These are phyloP conservation scores for Pelargonium cotyledonis DNA, from an alignment of 441 rosid genomes.

Conservation along the genomic window DNA sequence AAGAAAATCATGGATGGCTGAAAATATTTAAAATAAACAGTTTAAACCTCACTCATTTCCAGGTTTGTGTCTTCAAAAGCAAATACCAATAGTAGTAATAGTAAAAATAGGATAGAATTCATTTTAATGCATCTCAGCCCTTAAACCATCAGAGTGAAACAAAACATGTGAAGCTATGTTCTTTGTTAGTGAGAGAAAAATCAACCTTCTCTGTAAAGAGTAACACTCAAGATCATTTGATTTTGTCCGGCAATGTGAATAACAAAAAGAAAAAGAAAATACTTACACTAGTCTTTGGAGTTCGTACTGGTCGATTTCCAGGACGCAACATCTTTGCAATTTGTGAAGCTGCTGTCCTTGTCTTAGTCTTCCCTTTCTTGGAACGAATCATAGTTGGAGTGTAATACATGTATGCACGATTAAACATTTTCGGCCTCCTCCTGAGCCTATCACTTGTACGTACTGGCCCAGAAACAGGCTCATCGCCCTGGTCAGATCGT, in stretches of 20 bases:
- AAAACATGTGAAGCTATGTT: not conserved
- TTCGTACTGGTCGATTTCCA: conserved; percentile 51
- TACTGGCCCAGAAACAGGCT: conserved; percentile 69
- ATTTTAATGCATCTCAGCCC: not conserved
- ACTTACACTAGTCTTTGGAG: conserved; percentile 54
- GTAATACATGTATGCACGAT: conserved; percentile 61
- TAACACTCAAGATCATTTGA: not conserved
- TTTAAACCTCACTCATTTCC: not conserved
- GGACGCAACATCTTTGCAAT: conserved; percentile 78
- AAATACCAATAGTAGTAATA: not conserved
- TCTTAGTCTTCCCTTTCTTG: conserved; percentile 70
- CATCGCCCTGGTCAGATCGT: conserved; percentile 83
- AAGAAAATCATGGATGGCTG: not conserved
- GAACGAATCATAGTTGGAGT: conserved; percentile 45
- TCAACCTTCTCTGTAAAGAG: not conserved
- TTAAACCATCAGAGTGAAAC: not conserved
- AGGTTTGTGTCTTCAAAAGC: not conserved
- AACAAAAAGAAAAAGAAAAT: not conserved
- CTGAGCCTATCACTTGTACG: conserved; percentile 92
- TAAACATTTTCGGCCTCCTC: conserved; percentile 70
- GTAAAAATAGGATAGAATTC: not conserved
- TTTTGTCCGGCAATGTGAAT: not conserved
- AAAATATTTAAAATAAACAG: not conserved
- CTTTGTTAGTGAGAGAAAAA: not conserved
- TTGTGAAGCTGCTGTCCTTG: conserved; percentile 87